These are phyloP conservation scores for Microsporum ferrugineum DNA, from an alignment of 2,329 filamentous ascomycete species.

Conservation along the genomic window DNA sequence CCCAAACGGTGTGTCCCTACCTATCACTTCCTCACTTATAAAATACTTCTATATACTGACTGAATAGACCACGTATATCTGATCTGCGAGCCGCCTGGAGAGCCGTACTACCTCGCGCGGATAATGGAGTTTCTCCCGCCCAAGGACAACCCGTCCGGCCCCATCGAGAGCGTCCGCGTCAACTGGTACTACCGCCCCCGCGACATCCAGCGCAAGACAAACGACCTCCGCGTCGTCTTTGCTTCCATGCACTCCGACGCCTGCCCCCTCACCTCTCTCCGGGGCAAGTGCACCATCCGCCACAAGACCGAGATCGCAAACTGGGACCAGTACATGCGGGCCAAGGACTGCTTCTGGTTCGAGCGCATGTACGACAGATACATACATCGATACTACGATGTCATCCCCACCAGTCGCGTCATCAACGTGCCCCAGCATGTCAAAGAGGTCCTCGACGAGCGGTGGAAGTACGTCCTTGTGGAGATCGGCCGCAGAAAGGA, in stretches of 20 bases:
- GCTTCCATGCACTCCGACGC: slow-evolving; percentile 98
- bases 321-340: slow-evolving; percentile 73
- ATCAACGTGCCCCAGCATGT: slow-evolving; percentile 94
- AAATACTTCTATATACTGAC: slow-evolving; percentile 10
- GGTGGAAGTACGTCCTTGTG: slow-evolving; percentile 92
- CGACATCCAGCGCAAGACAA: slow-evolving; percentile 84
- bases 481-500: slow-evolving; percentile 91
- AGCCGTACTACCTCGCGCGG: slow-evolving; percentile 92
- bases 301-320: slow-evolving; percentile 78
- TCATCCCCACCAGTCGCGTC: slow-evolving; percentile 81
- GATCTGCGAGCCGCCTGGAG: slow-evolving; percentile 90
- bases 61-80: slow-evolving; percentile 74
- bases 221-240: slow-evolving; percentile 82
- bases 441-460: slow-evolving; percentile 88
- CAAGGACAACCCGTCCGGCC: slow-evolving; percentile 59
- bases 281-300: slow-evolving; percentile 82
- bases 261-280: slow-evolving; percentile 79
- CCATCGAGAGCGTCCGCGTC: slow-evolving; percentile 77
- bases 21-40: slow-evolving; percentile 5
- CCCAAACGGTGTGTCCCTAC: slow-evolving; percentile 62
- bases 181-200: slow-evolving; percentile 98
- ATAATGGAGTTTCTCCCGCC: slow-evolving; percentile 96
- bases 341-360: slow-evolving; percentile 85
- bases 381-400: slow-evolving; percentile 95
- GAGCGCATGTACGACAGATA: slow-evolving; percentile 97